Evolutionary conservation across 2,329 filamentous ascomycete genomes (phyloP), one percentile per base, ranked within the genome.

Genomic region (Hypoxylon sp.): DNA sequence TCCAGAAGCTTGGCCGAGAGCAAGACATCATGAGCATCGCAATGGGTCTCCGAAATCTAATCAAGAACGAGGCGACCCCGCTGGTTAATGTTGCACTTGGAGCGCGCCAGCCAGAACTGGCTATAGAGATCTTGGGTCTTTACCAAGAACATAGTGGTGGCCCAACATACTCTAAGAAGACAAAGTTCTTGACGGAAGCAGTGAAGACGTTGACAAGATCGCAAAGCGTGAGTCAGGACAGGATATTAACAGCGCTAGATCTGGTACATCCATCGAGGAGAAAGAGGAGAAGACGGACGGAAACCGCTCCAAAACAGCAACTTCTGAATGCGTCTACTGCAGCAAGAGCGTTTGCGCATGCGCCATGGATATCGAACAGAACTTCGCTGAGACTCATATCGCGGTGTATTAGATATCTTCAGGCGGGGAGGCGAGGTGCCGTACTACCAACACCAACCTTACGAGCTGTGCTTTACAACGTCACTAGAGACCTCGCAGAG

Each of bases 401-500:
- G 40, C 63, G 60, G 7, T 77, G 72, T 58, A 68, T 73, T 18
- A 40, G 53, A 2, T 68, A 74, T 48, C 62, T 78, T 17, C 18
- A 37, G 37, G 31, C 31, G 31, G 55, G 55, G 35, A 55, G 62
- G 27, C 61, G 67, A 35, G 41, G 63, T 13, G 48, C 56, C 10
- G 50, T 45, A 3, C 20, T 73, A n/a, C 67, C 73, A 4, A 37
- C 47, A 0, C n/a, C 37, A 1, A 60, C 71, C 18, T 46, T 75
- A 41, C 67, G 65, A 42, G 70, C 69, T 31, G 62, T 77, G 4
- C 71, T 73, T 53, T 67, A 69, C 40, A 65, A 73, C 17, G 63
- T 76, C 15, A 75, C 75, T 5, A 72, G 68, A 55, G 73, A 76
- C 48, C 63, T 79, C 43, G 67, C 55, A 18, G 57, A 67, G n/a